Conservation (phyloP, 2,329 filamentous ascomycete genomes). For the Blumeria hordei region DNA sequence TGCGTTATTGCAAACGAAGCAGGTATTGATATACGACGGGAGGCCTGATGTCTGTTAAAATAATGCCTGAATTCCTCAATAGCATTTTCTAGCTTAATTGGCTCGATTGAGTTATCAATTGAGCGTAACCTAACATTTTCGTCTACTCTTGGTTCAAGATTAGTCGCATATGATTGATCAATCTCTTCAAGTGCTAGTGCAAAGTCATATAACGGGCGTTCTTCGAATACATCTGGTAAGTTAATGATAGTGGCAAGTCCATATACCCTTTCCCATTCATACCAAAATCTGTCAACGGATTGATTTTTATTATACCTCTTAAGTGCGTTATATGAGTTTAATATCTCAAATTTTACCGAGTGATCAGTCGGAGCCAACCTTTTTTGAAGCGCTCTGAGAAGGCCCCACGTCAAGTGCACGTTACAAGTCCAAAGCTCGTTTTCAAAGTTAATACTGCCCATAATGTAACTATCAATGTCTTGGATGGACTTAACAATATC, state of each 20-base stretch:
- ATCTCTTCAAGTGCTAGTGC: neutral
- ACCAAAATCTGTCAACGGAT: neutral
- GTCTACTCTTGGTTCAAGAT: neutral
- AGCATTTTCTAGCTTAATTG: neutral
- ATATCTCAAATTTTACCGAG: neutral
- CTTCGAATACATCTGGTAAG: neutral
- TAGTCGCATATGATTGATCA: neutral
- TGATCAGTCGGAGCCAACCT: neutral
- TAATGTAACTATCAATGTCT: neutral
- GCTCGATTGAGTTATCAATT: too few relatives aligned
- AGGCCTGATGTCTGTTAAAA: neutral
- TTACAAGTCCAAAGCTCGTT: neutral
- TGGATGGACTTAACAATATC: neutral
- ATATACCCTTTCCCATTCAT: neutral
- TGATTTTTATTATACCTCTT: neutral
- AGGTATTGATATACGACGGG: too few relatives aligned
- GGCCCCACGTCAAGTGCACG: neutral
- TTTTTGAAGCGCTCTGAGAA: neutral
- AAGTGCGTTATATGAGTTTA: neutral
- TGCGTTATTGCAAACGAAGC: too few relatives aligned
- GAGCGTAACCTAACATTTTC: neutral
- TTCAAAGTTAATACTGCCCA: neutral
- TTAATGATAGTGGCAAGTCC: neutral
- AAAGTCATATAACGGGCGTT: neutral
- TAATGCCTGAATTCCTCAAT: neutral